Evolutionary conservation across 257 asterid species (phyloP), one percentile per base, ranked within the genome.

Genomic region (Coffea eugenioides): DNA sequence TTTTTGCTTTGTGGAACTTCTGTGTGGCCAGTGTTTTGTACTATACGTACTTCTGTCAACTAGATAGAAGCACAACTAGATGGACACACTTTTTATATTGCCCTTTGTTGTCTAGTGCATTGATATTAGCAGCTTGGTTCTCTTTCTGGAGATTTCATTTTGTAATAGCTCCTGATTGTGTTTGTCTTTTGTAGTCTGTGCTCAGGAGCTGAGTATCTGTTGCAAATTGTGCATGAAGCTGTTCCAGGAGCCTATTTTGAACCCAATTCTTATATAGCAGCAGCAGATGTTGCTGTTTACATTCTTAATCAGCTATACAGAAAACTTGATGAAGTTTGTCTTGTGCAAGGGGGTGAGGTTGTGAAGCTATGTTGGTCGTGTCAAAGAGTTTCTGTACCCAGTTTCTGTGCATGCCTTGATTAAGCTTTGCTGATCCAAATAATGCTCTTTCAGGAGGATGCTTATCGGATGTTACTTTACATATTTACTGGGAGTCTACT

Each of bases 271-370:
- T 51, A 79, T 80, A 80, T 82, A 79, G 85, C 91, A 8, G 95
- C 97, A 74, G 92, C 97, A 1, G 95, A 92, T 80, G 79, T 90
- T 75, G 85, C 94, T 61, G 88, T 90, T 74, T 90, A 89, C 82
- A 88, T 92, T 89, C 86, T 94, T 80, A 85, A 94, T 87, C 90
- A 89, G 88, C 94, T 96, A 51, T 90, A 92, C 78, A 83, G 87
- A 85, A 94, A 90, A 89, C 97, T 94, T 83, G 92, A 85, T 86
- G 98, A 94, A 90, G 91, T 90, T 86, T 91, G 97, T 87, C 98
- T 94, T 66, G 90, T 91, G 81, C 96, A 91, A 85, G 97, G 98
- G 82, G 97, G 97, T 83, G 96, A 96, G 97, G 99, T 94, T 85
- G 87, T 79, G 77, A 77, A 80, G 75, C 77, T 77, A 66, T 81